Evolutionary conservation across 148 eudicot species (phyloP), one percentile per base, ranked within the genome.

Genomic region (Diospyros lotus): DNA sequence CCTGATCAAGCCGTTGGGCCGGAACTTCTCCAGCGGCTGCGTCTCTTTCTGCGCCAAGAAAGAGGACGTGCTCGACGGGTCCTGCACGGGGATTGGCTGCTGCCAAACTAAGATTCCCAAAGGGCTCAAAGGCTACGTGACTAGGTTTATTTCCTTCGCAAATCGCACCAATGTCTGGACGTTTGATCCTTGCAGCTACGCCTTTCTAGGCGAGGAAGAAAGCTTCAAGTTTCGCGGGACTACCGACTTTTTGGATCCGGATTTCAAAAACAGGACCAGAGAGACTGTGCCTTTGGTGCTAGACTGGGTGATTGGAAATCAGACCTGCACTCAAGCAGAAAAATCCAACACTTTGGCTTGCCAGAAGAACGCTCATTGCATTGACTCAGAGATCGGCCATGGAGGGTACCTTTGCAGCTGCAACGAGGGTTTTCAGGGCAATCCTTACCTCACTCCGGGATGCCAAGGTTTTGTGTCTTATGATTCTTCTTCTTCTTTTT

Each of bases 81-180:
- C 54, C 2, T 89, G 93, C 71, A 66, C 80, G 0, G 90, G 89
- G 0, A 77, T 76, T 12, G 91, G 89, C 4, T 89, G 93, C 39
- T 85, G 93, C 69, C 89, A 84, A 81, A 80, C 81, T 1, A 52
- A 80, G 5, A 69, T 87, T 2, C 84, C 85, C 1, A 82, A 76
- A 59, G 91, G 89, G 0, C 12, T 84, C 8, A 71, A 84, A n/a
- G 38, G 0, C 2, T 80, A 58, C 7, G 0, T 0, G 2, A 6
- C 65, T 6, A 38, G 0, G 0, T 3, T 67, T 2, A 0, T 1
- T 2, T 54, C 73, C 59, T 40, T 75, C 7, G 1, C 0, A 0
- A 80, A 78, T 6, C 83, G 77, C 73, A 76, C 82, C 0, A 4
- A 42, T 0, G 75, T 82, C 0, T 73, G 68, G 48, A 50, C 70